Base-by-base conservation (phyloP, 139 green algal genomes). In the Chlorella sp. region DNA sequence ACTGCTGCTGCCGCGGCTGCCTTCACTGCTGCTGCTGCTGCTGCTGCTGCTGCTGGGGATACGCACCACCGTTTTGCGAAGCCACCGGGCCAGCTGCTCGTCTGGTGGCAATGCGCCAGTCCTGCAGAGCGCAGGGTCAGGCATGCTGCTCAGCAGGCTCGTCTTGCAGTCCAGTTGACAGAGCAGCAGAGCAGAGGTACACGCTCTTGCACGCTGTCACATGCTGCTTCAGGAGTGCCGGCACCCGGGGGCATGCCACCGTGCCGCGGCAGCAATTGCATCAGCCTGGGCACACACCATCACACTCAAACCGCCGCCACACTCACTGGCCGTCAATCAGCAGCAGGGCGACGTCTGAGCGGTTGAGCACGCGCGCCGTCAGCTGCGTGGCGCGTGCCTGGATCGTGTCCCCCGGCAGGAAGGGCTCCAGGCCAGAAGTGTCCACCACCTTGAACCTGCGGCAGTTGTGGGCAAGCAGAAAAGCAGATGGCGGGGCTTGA, bases 351-450 rank as follows among this genome's bases (percentile, higher is more conserved):
- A 93, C 73, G 80, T 98, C 88, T 20, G 86, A 85, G 54, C 87
- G 80, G 20, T 60, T 44, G 44, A 98, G 82, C 82, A 95, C 87
- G 20, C 40, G 30, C 1, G 56, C 46, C 3, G 93, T 97, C 46
- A 98, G 85, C 30, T 73, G 73, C 1, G 88, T 91, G 16, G 93
- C 92, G 6, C 95, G 87, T 3, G 65, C 91, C 90, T 97, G 91
- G 26, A 98, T 94, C 60, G 46, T 92, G 54, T 74, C 65, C 20
- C 67, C 20, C 17, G 81, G 67, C 56, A 83, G 64, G 46, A 70
- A 67, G 41, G 95, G 94, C 85, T 98, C 95, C 69, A 98, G 85
- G 24, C 95, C 96, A 24, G 94, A 97, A 0, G 97, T 99, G 91
- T 99, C 96, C 2, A 97, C 51, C 2, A 93, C 89, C 34, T 78